These are phyloP conservation scores for Polymyxa betae DNA, from an alignment of 208 protist genomes.

Conservation along the genomic window DNA sequence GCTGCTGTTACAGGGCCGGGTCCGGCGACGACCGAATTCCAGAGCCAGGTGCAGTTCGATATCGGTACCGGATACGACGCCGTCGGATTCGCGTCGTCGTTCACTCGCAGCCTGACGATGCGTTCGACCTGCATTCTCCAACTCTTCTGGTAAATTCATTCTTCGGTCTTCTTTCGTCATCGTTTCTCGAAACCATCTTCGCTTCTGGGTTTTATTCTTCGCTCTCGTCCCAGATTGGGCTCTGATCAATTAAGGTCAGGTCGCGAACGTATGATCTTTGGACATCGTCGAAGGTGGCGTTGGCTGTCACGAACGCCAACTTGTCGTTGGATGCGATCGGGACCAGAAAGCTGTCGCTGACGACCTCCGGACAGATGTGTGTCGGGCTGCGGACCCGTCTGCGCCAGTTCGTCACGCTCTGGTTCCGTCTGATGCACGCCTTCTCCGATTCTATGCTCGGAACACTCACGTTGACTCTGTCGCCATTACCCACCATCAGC, in stretches of 20 bases:
- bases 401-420: neutral
- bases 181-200: neutral
- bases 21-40: neutral
- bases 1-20: neutral
- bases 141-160: neutral
- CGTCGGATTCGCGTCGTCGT: neutral
- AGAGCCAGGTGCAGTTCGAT: constrained; percentile 8
- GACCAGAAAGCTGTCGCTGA: neutral
- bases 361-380: neutral
- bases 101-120: neutral
- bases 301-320: neutral
- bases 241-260: neutral
- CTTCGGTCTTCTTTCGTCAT: neutral
- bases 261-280: neutral
- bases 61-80: neutral
- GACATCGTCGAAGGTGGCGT: neutral
- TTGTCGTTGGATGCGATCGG: neutral
- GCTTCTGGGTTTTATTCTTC: neutral
- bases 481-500: neutral
- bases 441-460: neutral
- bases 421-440: neutral
- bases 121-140: neutral
- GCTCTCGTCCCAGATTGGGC: neutral
- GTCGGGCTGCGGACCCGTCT: neutral
- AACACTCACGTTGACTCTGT: neutral